phyloP scores from a whole-genome alignment of 352 stramenopile species.

The Phytophthora sp. region DNA sequence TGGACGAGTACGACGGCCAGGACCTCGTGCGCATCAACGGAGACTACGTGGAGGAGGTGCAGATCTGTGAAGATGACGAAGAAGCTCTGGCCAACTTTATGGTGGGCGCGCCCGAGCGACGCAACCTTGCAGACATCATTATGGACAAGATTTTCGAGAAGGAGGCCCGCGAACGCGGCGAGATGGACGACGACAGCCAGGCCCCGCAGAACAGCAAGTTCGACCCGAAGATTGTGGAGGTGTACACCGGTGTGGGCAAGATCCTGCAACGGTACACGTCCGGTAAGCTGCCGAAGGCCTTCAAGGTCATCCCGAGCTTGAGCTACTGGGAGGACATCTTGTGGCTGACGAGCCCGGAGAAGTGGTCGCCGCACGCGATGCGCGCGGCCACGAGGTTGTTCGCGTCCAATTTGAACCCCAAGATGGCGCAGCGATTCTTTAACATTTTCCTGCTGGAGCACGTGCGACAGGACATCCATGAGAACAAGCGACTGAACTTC shows the following conservation, averaged over 20 bases:
- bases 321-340: conserved; percentile 99
- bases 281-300: conserved; percentile 99
- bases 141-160: conserved; percentile 99
- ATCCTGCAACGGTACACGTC: conserved; percentile 97
- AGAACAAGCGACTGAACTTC: conserved; percentile 99
- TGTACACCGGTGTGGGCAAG: conserved; percentile 99
- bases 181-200: conserved; percentile 68
- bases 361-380: conserved; percentile 99
- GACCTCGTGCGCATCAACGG: conserved; percentile 92
- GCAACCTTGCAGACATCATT: conserved; percentile 99
- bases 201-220: conserved; percentile 65
- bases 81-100: conserved; percentile 89
- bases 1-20: conserved; percentile 90
- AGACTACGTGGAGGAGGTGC: conserved; percentile 90
- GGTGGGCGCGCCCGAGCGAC: conserved; percentile 80
- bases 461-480: conserved; percentile 96
- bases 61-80: conserved; percentile 89
- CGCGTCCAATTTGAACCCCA: conserved; percentile 99
- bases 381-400: conserved; percentile 98
- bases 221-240: conserved; percentile 96
- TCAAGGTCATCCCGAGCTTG: conserved; percentile 99
- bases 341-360: conserved; percentile 97
- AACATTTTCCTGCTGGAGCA: conserved; percentile 98
- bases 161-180: conserved; percentile 84
- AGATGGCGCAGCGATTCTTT: conserved; percentile 99